A percentile compares a stretch with the other conserved stretches of the same genome.
These are phyloP conservation scores for Fusarium nematophilum DNA, from an alignment of 2,329 filamentous ascomycete genomes.

Conservation along the genomic window DNA sequence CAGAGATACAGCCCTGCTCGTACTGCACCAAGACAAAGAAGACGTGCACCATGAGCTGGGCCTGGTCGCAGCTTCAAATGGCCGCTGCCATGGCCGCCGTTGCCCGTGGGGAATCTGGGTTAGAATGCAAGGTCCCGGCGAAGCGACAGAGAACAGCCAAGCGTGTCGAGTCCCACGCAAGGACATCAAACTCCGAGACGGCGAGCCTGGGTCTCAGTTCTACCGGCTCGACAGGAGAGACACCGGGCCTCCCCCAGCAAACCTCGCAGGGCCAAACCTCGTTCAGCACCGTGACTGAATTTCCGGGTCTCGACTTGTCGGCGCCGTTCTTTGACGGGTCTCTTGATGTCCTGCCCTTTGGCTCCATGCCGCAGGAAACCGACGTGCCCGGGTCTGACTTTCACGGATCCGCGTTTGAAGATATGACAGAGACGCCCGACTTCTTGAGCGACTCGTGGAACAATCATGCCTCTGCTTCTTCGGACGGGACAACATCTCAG, in stretches of 20 bases:
- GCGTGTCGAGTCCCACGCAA: too few species aligned
- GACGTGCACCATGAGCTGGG: conserved; percentile 45
- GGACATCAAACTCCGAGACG: neutral
- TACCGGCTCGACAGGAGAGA: too few species aligned
- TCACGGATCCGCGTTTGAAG: conserved; percentile 6
- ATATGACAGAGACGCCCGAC: neutral
- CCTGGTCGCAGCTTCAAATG: conserved; percentile 24
- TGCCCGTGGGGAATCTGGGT: neutral
- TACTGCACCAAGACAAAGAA: conserved; percentile 48
- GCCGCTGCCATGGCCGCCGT: conserved; percentile 24
- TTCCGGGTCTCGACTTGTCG: neutral
- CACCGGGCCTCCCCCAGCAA: neutral
- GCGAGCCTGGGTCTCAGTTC: neutral
- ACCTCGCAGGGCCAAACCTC: neutral
- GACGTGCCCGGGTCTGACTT: neutral
- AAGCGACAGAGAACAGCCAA: conserved; percentile 18
- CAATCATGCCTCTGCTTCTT: conserved; percentile 4
- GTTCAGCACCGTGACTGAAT: neutral
- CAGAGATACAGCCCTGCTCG: conserved; percentile 37
- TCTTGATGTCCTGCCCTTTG: neutral
- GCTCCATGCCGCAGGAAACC: neutral
- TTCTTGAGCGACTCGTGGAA: neutral
- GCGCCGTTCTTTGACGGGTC: neutral
- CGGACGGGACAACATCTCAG: conserved; percentile 5
- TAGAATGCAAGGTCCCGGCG: neutral